A percentile compares a stretch with the other conserved stretches of the same genome.
phyloP scores from a whole-genome alignment of 371 early-diverging fungal genomes.

The Entomophthora muscae region DNA sequence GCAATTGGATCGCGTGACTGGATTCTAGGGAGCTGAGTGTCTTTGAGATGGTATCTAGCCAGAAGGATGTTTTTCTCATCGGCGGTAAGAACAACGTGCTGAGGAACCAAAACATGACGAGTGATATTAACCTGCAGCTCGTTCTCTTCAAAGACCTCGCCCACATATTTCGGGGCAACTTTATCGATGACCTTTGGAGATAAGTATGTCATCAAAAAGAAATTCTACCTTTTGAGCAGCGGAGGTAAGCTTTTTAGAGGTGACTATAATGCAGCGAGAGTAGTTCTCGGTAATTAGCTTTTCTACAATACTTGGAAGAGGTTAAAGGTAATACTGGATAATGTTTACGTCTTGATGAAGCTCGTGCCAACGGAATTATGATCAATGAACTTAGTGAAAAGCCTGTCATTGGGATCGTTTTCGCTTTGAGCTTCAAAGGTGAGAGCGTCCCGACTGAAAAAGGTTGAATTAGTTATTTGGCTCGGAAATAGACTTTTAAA shows the following conservation, averaged over 20 bases:
- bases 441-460: not conserved
- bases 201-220: not conserved
- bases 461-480: not conserved
- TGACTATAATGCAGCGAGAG: conserved; percentile 67
- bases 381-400: not conserved
- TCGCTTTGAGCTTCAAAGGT: not conserved
- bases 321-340: not conserved
- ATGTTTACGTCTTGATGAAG: not conserved
- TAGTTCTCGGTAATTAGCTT: not conserved
- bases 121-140: conserved; percentile 98
- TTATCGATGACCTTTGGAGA: conserved; percentile 33
- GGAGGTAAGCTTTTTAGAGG: conserved; percentile 64
- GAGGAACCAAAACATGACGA: conserved; percentile 90
- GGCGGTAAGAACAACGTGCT: conserved; percentile 73
- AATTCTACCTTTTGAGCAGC: conserved; percentile 65
- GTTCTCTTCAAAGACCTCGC: conserved; percentile 89
- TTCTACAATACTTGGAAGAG: not conserved
- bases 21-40: conserved; percentile 93
- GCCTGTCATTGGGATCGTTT: not conserved
- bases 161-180: conserved; percentile 48
- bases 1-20: conserved; percentile 86
- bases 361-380: not conserved
- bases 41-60: conserved; percentile 84
- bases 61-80: conserved; percentile 89
- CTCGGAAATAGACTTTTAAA: not conserved